Evolutionary conservation across 116 monocot species (phyloP).

Genomic region (Posidonia oceanica): DNA sequence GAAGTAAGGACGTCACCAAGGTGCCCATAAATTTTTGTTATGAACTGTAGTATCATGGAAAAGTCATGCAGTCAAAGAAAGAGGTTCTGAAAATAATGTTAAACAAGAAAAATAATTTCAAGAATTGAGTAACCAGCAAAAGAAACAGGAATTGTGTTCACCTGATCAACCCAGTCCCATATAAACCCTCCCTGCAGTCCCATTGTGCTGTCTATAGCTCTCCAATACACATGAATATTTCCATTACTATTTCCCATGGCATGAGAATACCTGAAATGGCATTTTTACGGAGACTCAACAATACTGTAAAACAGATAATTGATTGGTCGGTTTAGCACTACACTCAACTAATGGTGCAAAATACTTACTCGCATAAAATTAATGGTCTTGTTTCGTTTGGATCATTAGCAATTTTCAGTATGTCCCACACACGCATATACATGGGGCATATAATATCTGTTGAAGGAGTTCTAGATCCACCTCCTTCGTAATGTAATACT

Average conservation of each 20-base stretch:
- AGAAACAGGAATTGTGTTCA: conserved; percentile 7
- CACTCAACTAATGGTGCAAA: not conserved
- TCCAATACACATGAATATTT: conserved; percentile 85
- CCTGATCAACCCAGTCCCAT: conserved; percentile 99
- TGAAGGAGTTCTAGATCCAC: conserved; percentile 90
- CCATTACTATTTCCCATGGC: conserved; percentile 99
- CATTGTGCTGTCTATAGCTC: conserved; percentile 72
- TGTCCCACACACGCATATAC: conserved; percentile 99
- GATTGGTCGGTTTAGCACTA: not conserved
- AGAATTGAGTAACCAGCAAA: not conserved
- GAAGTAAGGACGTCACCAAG: no score
- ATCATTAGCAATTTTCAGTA: conserved; percentile 76
- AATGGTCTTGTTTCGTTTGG: conserved; percentile 78
- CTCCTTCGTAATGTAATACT: conserved; percentile 95
- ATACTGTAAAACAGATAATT: conserved; percentile 1
- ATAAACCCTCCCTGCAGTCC: conserved; percentile 99
- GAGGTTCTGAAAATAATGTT: no score
- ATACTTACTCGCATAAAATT: conserved; percentile 91
- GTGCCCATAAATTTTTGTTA: no score
- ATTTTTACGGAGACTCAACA: not conserved
- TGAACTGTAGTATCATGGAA: no score
- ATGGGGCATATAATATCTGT: conserved; percentile 99
- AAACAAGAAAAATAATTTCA: not conserved
- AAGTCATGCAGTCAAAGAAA: no score
- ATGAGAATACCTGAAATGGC: conserved; percentile 75